Percentiles rank a stretch among this genome's conserved stretches.
Conservation (phyloP, 2,329 filamentous ascomycete genomes). For the Akanthomyces dipterigenus region DNA sequence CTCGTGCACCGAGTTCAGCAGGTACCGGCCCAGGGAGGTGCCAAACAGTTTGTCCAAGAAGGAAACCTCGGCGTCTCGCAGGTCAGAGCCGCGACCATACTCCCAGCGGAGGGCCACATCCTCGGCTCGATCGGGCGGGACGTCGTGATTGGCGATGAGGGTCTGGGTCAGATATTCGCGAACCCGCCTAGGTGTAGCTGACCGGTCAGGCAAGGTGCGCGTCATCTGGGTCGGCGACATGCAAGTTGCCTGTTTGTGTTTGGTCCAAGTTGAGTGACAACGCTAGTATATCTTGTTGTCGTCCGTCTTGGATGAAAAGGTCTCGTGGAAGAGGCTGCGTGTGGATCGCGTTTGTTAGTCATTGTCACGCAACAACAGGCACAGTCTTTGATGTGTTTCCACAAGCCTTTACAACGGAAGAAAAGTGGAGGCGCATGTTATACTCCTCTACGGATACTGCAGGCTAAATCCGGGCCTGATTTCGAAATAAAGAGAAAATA, state of each 20-base stretch:
- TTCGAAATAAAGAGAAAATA: no score
- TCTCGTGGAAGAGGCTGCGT: no score
- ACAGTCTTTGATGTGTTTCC: no score
- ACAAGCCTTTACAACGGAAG: no score
- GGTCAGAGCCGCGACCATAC: not conserved
- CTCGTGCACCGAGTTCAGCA: not conserved
- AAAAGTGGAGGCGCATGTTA: no score
- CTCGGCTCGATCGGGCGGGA: not conserved
- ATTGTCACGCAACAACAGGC: no score
- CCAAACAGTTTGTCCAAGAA: not conserved
- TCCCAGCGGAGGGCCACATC: not conserved
- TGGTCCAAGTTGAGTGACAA: not conserved
- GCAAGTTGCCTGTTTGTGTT: not conserved
- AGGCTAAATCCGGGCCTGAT: no score
- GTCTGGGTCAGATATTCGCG: not conserved
- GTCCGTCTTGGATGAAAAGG: no score
- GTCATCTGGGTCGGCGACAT: not conserved
- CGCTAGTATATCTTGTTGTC: no score
- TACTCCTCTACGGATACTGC: no score
- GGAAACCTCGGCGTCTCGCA: not conserved
- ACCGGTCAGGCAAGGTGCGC: not conserved
- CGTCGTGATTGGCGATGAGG: not conserved
- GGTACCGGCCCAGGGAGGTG: not conserved
- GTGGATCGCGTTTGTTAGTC: no score
- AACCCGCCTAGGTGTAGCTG: not conserved